These are phyloP conservation scores for Xylariaceae sp. DNA, from an alignment of 2,329 filamentous ascomycete genomes.

Conservation along the genomic window DNA sequence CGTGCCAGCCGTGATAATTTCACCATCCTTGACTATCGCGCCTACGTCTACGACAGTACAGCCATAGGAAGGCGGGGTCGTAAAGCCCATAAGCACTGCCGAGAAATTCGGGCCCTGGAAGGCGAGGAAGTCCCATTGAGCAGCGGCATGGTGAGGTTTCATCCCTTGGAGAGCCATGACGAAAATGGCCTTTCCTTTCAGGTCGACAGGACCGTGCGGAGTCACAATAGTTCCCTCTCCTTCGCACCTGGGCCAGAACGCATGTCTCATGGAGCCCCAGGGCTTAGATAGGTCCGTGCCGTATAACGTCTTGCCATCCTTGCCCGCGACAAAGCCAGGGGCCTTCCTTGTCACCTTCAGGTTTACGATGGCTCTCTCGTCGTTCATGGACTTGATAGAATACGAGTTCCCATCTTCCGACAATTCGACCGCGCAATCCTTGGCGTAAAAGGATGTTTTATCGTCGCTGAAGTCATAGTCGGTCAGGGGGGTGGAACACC, in stretches of 20 bases:
- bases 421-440: constrained; percentile 78
- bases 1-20: constrained; percentile 69
- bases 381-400: constrained; percentile 84
- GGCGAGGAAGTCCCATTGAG: constrained; percentile 87
- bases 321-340: constrained; percentile 80
- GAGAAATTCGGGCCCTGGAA: constrained; percentile 86
- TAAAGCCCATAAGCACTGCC: constrained; percentile 92
- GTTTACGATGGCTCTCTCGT: constrained; percentile 77
- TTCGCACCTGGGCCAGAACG: constrained; percentile 86
- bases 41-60: constrained; percentile 78
- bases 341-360: constrained; percentile 69
- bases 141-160: constrained; percentile 96
- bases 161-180: constrained; percentile 89
- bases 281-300: constrained; percentile 81
- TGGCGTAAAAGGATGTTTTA: constrained; percentile 77
- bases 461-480: constrained; percentile 82
- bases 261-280: constrained; percentile 89
- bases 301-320: constrained; percentile 76
- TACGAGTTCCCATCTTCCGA: constrained; percentile 78
- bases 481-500: constrained; percentile 73
- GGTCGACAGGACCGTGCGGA: constrained; percentile 72
- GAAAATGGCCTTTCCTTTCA: constrained; percentile 75
- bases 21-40: constrained; percentile 72
- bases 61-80: constrained; percentile 88
- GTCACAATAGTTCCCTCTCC: constrained; percentile 82